These are phyloP conservation scores for Eimeria falciformis DNA, from an alignment of 169 alveolate genomes.

Conservation along the genomic window DNA sequence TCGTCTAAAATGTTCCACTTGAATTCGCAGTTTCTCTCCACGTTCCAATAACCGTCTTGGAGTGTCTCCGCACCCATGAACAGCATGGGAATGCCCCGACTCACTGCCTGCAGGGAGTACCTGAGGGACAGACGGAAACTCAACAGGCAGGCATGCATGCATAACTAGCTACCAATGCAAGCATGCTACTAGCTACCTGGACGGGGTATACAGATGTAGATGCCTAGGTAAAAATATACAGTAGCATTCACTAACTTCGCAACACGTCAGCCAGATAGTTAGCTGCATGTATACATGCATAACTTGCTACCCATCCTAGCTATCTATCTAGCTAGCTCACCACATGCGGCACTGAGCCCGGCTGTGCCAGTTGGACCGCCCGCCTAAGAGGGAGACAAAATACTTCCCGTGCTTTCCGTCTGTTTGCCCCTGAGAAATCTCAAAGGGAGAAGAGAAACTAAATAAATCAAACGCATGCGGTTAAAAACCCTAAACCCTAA, in stretches of 20 bases:
- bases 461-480: neutral
- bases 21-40: conserved; percentile 50
- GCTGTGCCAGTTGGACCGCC: conserved; percentile 79
- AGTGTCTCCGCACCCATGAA: conserved; percentile 82
- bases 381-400: conserved; percentile 79
- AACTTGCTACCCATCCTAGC: neutral
- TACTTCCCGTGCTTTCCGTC: conserved; percentile 73
- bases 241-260: neutral
- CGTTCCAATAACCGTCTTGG: conserved; percentile 82
- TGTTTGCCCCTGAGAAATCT: conserved; percentile 50
- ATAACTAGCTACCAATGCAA: neutral
- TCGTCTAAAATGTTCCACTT: conserved; percentile 80
- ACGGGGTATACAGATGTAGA: neutral
- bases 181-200: neutral
- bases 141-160: neutral
- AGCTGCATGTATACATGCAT: neutral
- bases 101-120: conserved; percentile 77
- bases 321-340: conserved; percentile 55
- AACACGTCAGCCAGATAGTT: neutral
- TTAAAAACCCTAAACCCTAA: conserved; percentile 6
- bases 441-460: too few species aligned
- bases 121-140: conserved; percentile 2
- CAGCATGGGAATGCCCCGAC: conserved; percentile 81
- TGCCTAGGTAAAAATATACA: too few species aligned
- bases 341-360: conserved; percentile 82